Conservation (phyloP, 441 rosid genomes). For the Manihot esculenta region DNA sequence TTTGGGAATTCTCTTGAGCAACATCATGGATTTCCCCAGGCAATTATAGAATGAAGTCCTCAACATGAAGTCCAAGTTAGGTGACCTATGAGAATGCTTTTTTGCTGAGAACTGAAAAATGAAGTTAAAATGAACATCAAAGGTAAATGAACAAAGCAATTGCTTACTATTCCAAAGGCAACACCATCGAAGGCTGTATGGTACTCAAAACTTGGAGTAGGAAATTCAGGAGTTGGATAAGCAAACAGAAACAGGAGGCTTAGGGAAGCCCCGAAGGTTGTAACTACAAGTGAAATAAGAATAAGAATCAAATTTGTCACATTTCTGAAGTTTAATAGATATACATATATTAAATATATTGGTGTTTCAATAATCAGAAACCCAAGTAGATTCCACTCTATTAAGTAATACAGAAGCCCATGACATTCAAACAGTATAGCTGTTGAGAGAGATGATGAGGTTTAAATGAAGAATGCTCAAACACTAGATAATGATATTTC, state of each 20-base stretch:
- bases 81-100: background rate
- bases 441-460: background rate
- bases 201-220: slow-evolving; percentile 94
- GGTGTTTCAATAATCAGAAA: slow-evolving; percentile 3
- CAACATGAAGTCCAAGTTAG: background rate
- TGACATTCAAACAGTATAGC: background rate
- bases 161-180: slow-evolving; percentile 85
- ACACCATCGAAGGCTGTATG: slow-evolving; percentile 92
- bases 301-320: slow-evolving; percentile 1
- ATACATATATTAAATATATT: background rate
- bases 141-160: slow-evolving; percentile 10
- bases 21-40: background rate
- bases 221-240: slow-evolving; percentile 87
- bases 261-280: slow-evolving; percentile 78
- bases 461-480: background rate
- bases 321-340: background rate
- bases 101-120: background rate
- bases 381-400: slow-evolving; percentile 4
- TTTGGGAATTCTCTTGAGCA: background rate
- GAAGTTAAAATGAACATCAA: background rate
- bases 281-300: slow-evolving; percentile 51
- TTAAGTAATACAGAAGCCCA: background rate
- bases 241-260: slow-evolving; percentile 92
- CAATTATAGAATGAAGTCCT: background rate
- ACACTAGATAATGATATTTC: background rate